phyloP scores from a whole-genome alignment of 2,329 filamentous ascomycete species.

The Metarhizium guizhouense region DNA sequence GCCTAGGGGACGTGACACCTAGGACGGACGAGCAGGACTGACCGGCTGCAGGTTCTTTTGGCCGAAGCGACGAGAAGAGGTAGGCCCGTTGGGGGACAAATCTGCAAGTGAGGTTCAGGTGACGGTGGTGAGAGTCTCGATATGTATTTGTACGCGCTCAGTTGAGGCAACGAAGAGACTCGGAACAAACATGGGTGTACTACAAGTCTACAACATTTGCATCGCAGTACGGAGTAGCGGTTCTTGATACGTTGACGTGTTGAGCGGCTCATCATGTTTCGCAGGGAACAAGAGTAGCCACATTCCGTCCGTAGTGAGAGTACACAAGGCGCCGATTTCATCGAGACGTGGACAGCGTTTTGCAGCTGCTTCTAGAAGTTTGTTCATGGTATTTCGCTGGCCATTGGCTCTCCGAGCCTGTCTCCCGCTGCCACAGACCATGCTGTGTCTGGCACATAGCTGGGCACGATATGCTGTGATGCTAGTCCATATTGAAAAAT shows the following conservation, averaged over 20 bases:
- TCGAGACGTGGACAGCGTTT: no score
- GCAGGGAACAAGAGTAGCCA: no score
- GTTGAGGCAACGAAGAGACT: background rate
- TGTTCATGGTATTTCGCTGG: no score
- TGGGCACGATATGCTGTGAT: no score
- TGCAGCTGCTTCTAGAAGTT: background rate
- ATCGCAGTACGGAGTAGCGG: no score
- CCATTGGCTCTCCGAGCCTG: background rate
- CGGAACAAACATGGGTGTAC: background rate
- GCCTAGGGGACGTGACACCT: background rate
- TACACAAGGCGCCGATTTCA: no score
- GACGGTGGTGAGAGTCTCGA: background rate
- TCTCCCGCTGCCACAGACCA: background rate
- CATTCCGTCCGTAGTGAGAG: no score
- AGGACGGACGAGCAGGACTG: background rate
- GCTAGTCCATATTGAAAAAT: no score
- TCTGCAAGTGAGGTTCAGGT: background rate
- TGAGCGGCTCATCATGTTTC: no score
- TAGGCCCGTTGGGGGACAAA: background rate
- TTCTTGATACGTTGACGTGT: no score
- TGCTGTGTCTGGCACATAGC: background rate
- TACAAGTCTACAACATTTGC: no score
- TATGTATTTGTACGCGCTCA: background rate
- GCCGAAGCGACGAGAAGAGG: background rate
- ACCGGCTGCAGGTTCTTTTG: conserved; percentile 2